These are phyloP conservation scores for Solanum tarijense DNA, from an alignment of 257 asterid genomes.

Conservation along the genomic window DNA sequence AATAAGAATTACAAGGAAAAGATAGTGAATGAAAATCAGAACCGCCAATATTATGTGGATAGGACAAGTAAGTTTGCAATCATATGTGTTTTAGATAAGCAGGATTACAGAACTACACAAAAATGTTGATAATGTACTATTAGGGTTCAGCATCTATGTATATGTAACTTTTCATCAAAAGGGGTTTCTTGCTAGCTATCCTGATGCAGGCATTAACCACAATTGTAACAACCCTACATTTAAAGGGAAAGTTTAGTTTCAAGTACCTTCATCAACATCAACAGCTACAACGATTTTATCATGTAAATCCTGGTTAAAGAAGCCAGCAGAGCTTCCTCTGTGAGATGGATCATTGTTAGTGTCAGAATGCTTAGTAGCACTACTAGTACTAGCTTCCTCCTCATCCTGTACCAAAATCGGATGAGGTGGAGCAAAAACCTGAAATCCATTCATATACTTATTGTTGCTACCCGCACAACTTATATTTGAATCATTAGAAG, in stretches of 20 bases:
- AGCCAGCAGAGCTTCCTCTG: not conserved
- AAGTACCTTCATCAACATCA: conserved; percentile 64
- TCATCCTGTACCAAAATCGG: conserved; percentile 30
- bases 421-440: conserved; percentile 23
- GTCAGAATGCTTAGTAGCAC: not conserved
- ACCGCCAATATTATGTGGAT: not conserved
- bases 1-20: not conserved
- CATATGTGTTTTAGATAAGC: not conserved
- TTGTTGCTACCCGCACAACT: conserved; percentile 8
- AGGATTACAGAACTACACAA: not conserved
- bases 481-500: not conserved
- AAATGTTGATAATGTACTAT: not conserved
- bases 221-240: not conserved
- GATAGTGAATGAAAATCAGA: not conserved
- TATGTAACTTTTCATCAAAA: too few species aligned
- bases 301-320: not conserved
- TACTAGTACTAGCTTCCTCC: conserved; percentile 13
- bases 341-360: not conserved
- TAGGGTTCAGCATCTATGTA: not conserved
- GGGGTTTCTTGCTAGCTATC: not conserved
- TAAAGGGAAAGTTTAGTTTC: not conserved
- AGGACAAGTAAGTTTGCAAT: not conserved
- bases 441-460: conserved; percentile 13
- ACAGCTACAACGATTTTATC: conserved; percentile 7
- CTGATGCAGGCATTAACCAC: not conserved